These are phyloP conservation scores for Pichia pseudocactophila DNA, from an alignment of 805 yeast genomes.

Conservation along the genomic window DNA sequence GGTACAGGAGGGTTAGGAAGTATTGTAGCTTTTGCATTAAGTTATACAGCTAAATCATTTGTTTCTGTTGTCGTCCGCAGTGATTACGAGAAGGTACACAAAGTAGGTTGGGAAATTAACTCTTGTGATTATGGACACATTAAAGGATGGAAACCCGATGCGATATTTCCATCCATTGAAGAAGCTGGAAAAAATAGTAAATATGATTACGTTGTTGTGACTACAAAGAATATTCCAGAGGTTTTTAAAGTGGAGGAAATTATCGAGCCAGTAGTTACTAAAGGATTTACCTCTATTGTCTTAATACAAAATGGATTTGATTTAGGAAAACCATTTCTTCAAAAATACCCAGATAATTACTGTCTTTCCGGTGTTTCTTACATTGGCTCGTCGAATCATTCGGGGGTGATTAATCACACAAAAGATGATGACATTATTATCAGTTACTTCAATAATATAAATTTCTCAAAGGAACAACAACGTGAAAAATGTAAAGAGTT, in stretches of 20 bases:
- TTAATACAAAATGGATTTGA: constrained; percentile 63
- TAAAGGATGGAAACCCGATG: constrained; percentile 45
- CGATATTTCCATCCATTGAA: constrained; percentile 27
- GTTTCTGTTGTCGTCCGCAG: constrained; percentile 51
- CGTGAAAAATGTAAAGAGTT: constrained; percentile 34
- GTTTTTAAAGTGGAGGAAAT: constrained; percentile 42
- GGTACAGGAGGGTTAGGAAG: constrained; percentile 87
- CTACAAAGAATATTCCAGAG: constrained; percentile 58
- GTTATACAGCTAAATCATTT: constrained; percentile 36
- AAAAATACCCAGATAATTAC: constrained; percentile 40
- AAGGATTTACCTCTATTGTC: constrained; percentile 38
- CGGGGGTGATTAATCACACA: constrained; percentile 36
- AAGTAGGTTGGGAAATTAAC: constrained; percentile 45
- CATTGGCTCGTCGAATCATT: constrained; percentile 32
- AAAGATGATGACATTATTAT: constrained; percentile 39
- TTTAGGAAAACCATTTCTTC: constrained; percentile 45
- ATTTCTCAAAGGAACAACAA: constrained; percentile 25
- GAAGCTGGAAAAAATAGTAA: constrained; percentile 30
- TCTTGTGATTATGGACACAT: constrained; percentile 55
- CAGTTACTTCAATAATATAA: constrained; percentile 42
- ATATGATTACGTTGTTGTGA: constrained; percentile 50
- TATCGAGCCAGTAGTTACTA: constrained; percentile 40
- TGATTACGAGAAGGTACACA: constrained; percentile 43
- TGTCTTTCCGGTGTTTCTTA: constrained; percentile 56
- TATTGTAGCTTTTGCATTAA: constrained; percentile 56